These are phyloP conservation scores for Salix brachista DNA, from an alignment of 345 rosid species.

Conservation along the genomic window DNA sequence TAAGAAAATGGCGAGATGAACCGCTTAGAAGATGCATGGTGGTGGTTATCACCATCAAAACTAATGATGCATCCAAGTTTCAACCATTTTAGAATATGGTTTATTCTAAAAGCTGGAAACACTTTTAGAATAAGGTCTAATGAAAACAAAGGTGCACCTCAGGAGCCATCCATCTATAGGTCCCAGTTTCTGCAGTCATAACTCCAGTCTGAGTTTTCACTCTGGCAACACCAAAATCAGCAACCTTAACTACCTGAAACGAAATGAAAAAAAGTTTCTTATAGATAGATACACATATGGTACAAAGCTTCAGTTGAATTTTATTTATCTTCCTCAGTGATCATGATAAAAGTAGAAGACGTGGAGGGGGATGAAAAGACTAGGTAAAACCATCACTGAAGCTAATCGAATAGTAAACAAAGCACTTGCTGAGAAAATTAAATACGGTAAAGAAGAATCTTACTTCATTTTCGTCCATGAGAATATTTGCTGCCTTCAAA, in stretches of 20 bases:
- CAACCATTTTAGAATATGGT: background rate
- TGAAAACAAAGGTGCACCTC: slow-evolving; percentile 49
- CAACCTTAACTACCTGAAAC: slow-evolving; percentile 87
- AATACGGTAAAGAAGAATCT: slow-evolving; percentile 14
- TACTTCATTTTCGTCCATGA: slow-evolving; percentile 99
- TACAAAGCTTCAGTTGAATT: background rate
- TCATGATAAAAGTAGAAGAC: background rate
- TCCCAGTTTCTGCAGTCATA: slow-evolving; percentile 99
- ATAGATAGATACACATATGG: background rate
- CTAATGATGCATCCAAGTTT: background rate
- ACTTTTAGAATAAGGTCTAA: background rate
- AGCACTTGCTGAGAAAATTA: background rate
- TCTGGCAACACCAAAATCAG: slow-evolving; percentile 98
- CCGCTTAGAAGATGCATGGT: background rate
- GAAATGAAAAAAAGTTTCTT: background rate
- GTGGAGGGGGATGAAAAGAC: background rate
- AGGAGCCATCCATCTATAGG: slow-evolving; percentile 99
- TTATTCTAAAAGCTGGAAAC: background rate
- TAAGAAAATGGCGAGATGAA: slow-evolving; percentile 24
- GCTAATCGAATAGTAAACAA: background rate
- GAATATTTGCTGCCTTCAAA: slow-evolving; percentile 89
- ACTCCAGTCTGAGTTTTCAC: slow-evolving; percentile 89
- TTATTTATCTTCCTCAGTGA: background rate
- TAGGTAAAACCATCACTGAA: background rate
- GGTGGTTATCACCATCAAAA: background rate